A percentile compares a stretch with the other conserved stretches of the same genome.
Evolutionary conservation across 371 early-diverging fungal genomes (phyloP).

Genomic region (Mortierella sp.): DNA sequence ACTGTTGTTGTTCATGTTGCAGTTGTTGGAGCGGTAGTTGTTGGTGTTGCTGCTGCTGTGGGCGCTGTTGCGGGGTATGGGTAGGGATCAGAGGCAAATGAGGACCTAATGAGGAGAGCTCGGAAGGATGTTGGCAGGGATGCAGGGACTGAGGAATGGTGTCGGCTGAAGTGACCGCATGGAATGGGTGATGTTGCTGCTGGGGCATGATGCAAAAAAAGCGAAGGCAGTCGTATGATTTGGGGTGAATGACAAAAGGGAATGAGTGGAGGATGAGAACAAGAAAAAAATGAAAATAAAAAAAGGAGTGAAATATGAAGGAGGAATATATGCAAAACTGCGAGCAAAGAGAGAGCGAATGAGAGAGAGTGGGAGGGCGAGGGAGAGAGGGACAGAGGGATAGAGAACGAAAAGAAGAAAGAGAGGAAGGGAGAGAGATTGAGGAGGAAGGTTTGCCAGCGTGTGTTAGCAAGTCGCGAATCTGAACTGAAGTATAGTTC

Average conservation of each 20-base stretch:
- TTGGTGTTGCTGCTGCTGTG: not conserved
- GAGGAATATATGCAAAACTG: too few species aligned
- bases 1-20: conserved; percentile 4
- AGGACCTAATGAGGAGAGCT: conserved; percentile 1
- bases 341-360: not conserved
- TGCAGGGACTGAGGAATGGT: conserved; percentile 7
- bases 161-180: not conserved
- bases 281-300: not conserved
- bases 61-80: not conserved
- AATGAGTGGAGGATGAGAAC: not conserved
- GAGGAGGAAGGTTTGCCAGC: not conserved
- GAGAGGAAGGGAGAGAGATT: not conserved
- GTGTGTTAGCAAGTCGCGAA: not conserved
- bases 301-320: not conserved
- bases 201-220: not conserved
- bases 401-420: not conserved
- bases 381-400: not conserved
- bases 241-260: not conserved
- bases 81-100: not conserved
- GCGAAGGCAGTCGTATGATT: not conserved
- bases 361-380: not conserved
- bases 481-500: not conserved
- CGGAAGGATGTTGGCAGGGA: conserved; percentile 5
- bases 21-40: not conserved
- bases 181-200: conserved; percentile 6